These are phyloP conservation scores for Colletotrichum limetticola DNA, from an alignment of 2,329 filamentous ascomycete genomes.

Conservation along the genomic window DNA sequence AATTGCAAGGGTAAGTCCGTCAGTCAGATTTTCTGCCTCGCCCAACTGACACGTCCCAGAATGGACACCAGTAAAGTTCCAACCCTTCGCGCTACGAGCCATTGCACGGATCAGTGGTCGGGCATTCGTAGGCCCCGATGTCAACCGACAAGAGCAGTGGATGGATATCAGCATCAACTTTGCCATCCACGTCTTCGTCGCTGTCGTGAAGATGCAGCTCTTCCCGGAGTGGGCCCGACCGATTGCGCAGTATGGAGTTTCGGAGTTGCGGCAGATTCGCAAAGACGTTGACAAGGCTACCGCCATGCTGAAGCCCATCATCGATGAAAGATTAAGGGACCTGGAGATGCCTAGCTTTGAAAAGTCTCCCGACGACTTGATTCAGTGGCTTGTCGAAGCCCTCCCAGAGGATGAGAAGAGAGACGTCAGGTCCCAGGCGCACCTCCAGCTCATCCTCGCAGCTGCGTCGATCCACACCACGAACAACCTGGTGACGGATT, in stretches of 20 bases:
- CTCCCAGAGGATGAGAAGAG: slow-evolving; percentile 51
- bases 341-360: slow-evolving; percentile 50
- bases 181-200: slow-evolving; percentile 59
- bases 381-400: slow-evolving; percentile 57
- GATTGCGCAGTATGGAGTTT: slow-evolving; percentile 56
- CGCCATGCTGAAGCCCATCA: slow-evolving; percentile 55
- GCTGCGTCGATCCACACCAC: slow-evolving; percentile 59
- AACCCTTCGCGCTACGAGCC: slow-evolving; percentile 61
- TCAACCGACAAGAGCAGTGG: slow-evolving; percentile 65
- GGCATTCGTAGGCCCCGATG: slow-evolving; percentile 61
- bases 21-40: neutral
- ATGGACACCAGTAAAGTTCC: slow-evolving; percentile 65
- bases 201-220: slow-evolving; percentile 61
- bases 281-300: slow-evolving; percentile 55
- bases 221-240: slow-evolving; percentile 62
- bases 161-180: slow-evolving; percentile 63
- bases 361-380: slow-evolving; percentile 52
- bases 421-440: slow-evolving; percentile 50
- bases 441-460: slow-evolving; percentile 56
- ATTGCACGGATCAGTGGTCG: slow-evolving; percentile 65
- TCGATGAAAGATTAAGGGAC: slow-evolving; percentile 57
- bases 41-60: slow-evolving; percentile 47
- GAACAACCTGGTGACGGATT: slow-evolving; percentile 56
- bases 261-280: slow-evolving; percentile 57
- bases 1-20: slow-evolving; percentile 51